A percentile compares a stretch with the other conserved stretches of the same genome.
phyloP scores from a whole-genome alignment of 495 filamentous ascomycete genomes.

The Penicillium waksmanii region DNA sequence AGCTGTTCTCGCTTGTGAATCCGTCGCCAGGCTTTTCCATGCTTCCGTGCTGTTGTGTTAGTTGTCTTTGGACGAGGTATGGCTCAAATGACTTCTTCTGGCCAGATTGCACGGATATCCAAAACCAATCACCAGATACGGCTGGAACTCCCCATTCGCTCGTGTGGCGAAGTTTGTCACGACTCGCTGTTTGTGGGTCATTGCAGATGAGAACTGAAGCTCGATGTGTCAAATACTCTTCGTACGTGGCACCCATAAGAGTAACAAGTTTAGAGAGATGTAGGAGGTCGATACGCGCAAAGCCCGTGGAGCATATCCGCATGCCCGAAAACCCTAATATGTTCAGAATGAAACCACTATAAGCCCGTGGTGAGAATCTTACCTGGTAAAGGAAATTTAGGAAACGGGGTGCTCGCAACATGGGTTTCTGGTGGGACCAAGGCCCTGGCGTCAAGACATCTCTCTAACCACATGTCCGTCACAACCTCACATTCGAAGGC shows the following conservation, averaged over 20 bases:
- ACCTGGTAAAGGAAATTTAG: conserved; percentile 67
- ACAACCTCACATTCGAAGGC: conserved; percentile 58
- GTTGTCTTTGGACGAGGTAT: conserved; percentile 41
- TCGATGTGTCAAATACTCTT: conserved; percentile 68
- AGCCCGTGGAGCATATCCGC: conserved; percentile 77
- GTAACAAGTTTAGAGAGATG: conserved; percentile 76
- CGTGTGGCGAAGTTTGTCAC: conserved; percentile 79
- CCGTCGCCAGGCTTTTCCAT: conserved; percentile 26
- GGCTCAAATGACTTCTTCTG: conserved; percentile 55
- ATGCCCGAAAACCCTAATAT: conserved; percentile 62
- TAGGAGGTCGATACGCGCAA: conserved; percentile 80
- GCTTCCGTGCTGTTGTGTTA: conserved; percentile 29
- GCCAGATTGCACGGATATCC: conserved; percentile 70
- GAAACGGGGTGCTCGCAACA: conserved; percentile 75
- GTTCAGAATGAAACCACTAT: no score
- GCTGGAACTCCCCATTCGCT: conserved; percentile 73
- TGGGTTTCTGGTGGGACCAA: conserved; percentile 71
- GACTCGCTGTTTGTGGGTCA: conserved; percentile 56
- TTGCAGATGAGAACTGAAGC: conserved; percentile 72
- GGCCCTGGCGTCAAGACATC: conserved; percentile 74
- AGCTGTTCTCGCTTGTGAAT: conserved; percentile 21
- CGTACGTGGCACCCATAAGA: conserved; percentile 74
- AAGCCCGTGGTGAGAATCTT: conserved; percentile 13
- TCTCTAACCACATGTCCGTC: conserved; percentile 93
- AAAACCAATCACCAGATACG: conserved; percentile 80